Conservation (phyloP, 2,329 filamentous ascomycete species). For the Xylariaceae sp. region DNA sequence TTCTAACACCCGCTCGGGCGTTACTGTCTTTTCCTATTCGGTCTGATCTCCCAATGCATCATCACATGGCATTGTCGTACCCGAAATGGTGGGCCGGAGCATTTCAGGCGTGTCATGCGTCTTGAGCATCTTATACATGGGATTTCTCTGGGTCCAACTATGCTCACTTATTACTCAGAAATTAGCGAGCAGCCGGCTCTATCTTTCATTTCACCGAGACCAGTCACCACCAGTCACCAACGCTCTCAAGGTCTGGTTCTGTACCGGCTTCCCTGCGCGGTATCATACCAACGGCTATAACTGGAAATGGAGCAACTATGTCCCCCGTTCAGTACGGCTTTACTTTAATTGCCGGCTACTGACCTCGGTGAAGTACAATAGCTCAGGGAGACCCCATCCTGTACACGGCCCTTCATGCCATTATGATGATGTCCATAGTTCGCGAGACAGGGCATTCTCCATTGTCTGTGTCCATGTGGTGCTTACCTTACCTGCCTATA, state of each 20-base stretch:
- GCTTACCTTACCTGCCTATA: no score
- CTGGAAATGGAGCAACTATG: constrained; percentile 11
- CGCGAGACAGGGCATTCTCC: constrained; percentile 8
- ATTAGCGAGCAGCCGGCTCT: constrained; percentile 14
- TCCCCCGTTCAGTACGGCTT: constrained; percentile 3
- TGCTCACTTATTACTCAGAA: constrained; percentile 21
- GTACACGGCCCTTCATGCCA: background rate
- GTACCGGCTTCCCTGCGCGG: no score
- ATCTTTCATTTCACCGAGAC: background rate
- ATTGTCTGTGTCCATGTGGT: background rate
- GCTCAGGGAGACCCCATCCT: constrained; percentile 6
- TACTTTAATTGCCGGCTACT: constrained; percentile 13
- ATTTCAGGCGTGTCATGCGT: constrained; percentile 4
- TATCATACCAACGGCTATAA: constrained; percentile 1
- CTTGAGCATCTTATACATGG: constrained; percentile 3
- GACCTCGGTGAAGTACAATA: constrained; percentile 13
- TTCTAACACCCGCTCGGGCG: no score
- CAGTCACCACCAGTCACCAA: no score
- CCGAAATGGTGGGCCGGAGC: constrained; percentile 30
- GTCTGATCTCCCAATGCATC: constrained; percentile 14
- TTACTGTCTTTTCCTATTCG: no score
- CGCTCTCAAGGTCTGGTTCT: no score
- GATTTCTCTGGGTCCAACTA: background rate
- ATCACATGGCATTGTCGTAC: constrained; percentile 33
- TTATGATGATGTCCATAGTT: constrained; percentile 8